Evolutionary conservation across 148 eudicot genomes (phyloP), one percentile per base, ranked within the genome.

Genomic region (Nepenthes gracilis): DNA sequence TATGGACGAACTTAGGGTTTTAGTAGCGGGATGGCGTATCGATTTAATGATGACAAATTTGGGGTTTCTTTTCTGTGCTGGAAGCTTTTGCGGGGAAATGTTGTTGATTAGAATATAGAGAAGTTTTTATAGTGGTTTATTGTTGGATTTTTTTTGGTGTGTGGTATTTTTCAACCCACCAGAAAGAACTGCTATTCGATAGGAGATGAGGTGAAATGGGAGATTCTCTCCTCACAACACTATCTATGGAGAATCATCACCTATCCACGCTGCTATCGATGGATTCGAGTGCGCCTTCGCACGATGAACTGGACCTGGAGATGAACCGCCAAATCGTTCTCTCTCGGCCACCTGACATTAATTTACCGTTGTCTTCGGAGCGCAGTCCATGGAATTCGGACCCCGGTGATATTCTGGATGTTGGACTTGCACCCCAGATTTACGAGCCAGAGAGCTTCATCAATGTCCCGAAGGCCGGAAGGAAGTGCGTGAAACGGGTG

Each of bases 271-370:
- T 82, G 5, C 67, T 85, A 64, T 85, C 85, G 34, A 85, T 85
- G 90, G 90, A 85, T 66, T 85, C 86, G 14, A 85, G 90, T 59
- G 85, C 87, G 50, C 77, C 85, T 1, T 79, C 83, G 1, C 90
- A 82, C 33, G 90, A 79, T 6, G 85, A 84, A 48, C 54, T 78
- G 56, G 89, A 84, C 65, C 77, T 79, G 1, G 90, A 84, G 63
- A 81, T 84, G 90, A 81, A 69, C 63, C 84, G 75, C 61, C 90
- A 82, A 36, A 60, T 81, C 49, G 68, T 62, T 55, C 75, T 76
- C 14, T 58, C 77, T 12, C 71, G 78, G 34, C 86, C 90, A 1
- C 86, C 84, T 2, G 90, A 85, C 59, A 85, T 85, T 47, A 85
- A 85, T 55, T 62, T 85, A 49, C 86, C 90, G 45, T 70, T 80